Percentiles rank a stretch among this genome's conserved stretches.
phyloP scores from a whole-genome alignment of 169 alveolate species.

The Plasmodium knowlesi region DNA sequence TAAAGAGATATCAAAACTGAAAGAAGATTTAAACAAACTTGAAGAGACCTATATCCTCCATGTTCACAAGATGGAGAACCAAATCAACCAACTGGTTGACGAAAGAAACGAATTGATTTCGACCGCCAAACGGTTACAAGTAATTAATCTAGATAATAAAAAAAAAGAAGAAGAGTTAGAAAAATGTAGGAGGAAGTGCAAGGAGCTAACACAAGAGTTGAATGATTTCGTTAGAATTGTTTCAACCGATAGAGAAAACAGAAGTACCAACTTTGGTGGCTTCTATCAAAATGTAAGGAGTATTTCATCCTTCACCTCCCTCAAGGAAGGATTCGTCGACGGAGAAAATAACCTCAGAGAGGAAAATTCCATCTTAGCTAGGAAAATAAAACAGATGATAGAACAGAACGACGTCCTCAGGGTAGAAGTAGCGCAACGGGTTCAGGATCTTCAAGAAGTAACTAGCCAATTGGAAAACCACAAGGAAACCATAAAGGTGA shows the following conservation, averaged over 20 bases:
- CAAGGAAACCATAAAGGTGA: neutral
- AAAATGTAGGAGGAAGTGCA: slow-evolving; percentile 26
- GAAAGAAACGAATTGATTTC: slow-evolving; percentile 37
- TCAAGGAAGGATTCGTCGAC: neutral
- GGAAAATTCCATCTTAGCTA: neutral
- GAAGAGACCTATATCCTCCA: slow-evolving; percentile 7
- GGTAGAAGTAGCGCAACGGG: neutral
- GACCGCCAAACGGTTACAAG: slow-evolving; percentile 11
- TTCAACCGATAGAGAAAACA: neutral
- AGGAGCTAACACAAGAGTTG: slow-evolving; percentile 22
- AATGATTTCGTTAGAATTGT: slow-evolving; percentile 14
- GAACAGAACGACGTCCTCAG: slow-evolving; percentile 19
- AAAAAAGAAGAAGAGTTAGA: slow-evolving; percentile 40
- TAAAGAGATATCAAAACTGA: neutral
- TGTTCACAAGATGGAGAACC: slow-evolving; percentile 1
- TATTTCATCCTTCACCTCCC: neutral
- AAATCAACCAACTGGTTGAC: slow-evolving; percentile 6
- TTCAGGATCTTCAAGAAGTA: neutral
- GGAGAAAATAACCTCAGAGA: neutral
- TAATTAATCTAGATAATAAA: slow-evolving; percentile 16
- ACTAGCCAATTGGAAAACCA: neutral
- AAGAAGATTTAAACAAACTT: neutral
- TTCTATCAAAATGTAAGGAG: neutral
- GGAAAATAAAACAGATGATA: neutral
- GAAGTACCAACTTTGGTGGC: neutral